Conservation (phyloP, 1,284 basidiomycete species). For the Cerioporus squamosus region DNA sequence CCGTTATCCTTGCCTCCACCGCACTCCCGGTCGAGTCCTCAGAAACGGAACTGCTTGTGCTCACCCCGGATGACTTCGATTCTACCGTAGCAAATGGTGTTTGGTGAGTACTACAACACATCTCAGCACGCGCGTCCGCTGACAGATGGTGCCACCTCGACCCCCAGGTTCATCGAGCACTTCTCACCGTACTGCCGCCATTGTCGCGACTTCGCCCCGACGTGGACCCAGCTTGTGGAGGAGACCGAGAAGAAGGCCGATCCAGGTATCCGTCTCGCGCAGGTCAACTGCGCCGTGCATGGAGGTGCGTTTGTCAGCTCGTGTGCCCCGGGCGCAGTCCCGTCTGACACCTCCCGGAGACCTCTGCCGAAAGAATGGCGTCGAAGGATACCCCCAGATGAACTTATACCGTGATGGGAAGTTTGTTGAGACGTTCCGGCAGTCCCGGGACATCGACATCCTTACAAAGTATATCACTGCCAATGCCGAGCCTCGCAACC, state of each 20-base stretch:
- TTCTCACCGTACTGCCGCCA: constrained; percentile 85
- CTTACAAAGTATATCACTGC: constrained; percentile 55
- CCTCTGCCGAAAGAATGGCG: constrained; percentile 71
- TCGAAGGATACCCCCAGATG: constrained; percentile 82
- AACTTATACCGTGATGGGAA: constrained; percentile 76
- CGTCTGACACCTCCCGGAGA: constrained; percentile 51
- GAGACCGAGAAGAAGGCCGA: constrained; percentile 58
- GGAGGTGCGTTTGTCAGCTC: constrained; percentile 64
- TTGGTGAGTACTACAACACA: constrained; percentile 55
- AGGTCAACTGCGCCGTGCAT: constrained; percentile 84
- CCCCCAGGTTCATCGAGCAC: constrained; percentile 67
- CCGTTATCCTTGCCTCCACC: constrained; percentile 38
- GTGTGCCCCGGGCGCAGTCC: background rate
- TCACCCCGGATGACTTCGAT: constrained; percentile 73
- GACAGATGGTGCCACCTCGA: background rate
- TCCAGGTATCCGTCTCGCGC: constrained; percentile 75
- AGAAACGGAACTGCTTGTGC: constrained; percentile 33
- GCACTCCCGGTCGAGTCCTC: constrained; percentile 45
- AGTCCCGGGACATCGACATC: constrained; percentile 52
- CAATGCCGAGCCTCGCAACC: constrained; percentile 39
- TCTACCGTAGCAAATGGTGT: constrained; percentile 59
- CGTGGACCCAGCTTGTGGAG: constrained; percentile 76
- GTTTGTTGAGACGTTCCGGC: constrained; percentile 60
- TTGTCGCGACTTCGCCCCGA: constrained; percentile 79
- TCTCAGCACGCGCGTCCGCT: background rate